Evolutionary conservation across 2,329 filamentous ascomycete genomes (phyloP).

Genomic region (Eutypa lata): DNA sequence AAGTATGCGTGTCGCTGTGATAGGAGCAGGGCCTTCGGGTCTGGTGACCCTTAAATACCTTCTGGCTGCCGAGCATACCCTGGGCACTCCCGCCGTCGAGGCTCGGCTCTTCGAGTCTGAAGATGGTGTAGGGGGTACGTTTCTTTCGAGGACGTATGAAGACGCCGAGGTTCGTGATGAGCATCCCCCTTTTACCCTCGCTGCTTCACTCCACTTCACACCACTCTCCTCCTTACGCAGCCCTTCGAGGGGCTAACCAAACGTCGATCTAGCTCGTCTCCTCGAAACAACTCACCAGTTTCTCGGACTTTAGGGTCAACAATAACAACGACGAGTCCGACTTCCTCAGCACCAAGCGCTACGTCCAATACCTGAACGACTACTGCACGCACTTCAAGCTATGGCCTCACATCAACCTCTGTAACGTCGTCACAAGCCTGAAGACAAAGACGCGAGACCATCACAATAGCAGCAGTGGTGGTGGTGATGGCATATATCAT

Average conservation of each 20-base stretch:
- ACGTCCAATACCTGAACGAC: slow-evolving; percentile 39
- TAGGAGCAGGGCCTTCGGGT: slow-evolving; percentile 35
- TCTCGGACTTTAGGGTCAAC: slow-evolving; percentile 40
- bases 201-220: no score
- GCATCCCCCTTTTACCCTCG: no score
- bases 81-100: slow-evolving; percentile 34
- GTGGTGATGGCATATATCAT: no score
- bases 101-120: slow-evolving; percentile 39
- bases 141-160: slow-evolving; percentile 40
- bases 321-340: slow-evolving; percentile 43
- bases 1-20: slow-evolving; percentile 30
- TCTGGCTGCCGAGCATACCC: slow-evolving; percentile 25
- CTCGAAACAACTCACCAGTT: slow-evolving; percentile 42
- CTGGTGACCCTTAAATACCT: slow-evolving; percentile 38
- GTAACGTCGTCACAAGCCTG: slow-evolving; percentile 28
- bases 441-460: no score
- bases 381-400: slow-evolving; percentile 39
- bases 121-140: slow-evolving; percentile 38
- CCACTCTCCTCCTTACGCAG: no score
- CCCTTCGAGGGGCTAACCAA: neutral
- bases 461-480: no score
- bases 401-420: slow-evolving; percentile 33
- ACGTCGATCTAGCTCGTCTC: slow-evolving; percentile 34
- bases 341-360: slow-evolving; percentile 38
- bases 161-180: slow-evolving; percentile 36